Conservation (phyloP, 192 early-diverging fungal genomes). For the Coemansia sp. region DNA sequence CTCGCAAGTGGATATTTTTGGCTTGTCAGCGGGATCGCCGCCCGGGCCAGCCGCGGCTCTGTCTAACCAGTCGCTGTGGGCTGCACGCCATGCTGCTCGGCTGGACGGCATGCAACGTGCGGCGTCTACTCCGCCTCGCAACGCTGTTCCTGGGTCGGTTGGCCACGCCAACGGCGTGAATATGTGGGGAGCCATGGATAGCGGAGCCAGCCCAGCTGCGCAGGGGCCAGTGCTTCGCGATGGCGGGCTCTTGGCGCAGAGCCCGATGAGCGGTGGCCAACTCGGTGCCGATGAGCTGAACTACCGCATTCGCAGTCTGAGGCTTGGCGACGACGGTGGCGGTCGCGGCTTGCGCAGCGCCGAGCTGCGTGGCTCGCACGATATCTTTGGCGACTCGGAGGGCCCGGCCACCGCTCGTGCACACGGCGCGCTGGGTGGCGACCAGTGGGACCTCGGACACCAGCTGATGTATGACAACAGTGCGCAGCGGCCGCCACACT, state of each 20-base stretch:
- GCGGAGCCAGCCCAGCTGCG: slow-evolving; percentile 8
- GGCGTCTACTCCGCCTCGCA: slow-evolving; percentile 50
- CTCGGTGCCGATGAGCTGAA: slow-evolving; percentile 37
- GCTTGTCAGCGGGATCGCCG: slow-evolving; percentile 35
- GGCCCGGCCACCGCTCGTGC: slow-evolving; percentile 17
- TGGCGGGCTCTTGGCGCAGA: slow-evolving; percentile 14
- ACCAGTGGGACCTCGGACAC: slow-evolving; percentile 47
- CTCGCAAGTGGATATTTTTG: slow-evolving; percentile 45
- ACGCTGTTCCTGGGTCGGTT: slow-evolving; percentile 15
- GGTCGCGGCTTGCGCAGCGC: slow-evolving; percentile 42
- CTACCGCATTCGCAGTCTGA: slow-evolving; percentile 34
- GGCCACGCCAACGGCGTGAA: slow-evolving; percentile 10
- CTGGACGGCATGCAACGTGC: slow-evolving; percentile 54
- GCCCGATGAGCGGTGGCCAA: slow-evolving; percentile 17
- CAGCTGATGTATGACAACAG: slow-evolving; percentile 20
- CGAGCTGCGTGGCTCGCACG: slow-evolving; percentile 37
- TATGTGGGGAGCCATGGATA: slow-evolving; percentile 31
- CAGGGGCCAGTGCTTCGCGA: slow-evolving; percentile 22
- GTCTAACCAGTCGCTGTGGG: slow-evolving; percentile 48
- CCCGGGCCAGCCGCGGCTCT: slow-evolving; percentile 7
- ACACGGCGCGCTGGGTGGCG: slow-evolving; percentile 26
- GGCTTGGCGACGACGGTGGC: slow-evolving; percentile 33
- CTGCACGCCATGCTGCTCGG: slow-evolving; percentile 44
- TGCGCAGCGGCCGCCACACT: slow-evolving; percentile 19
- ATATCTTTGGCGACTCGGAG: slow-evolving; percentile 48